Conservation (phyloP, 2,329 filamentous ascomycete genomes). For the Colletotrichum higginsianum region DNA sequence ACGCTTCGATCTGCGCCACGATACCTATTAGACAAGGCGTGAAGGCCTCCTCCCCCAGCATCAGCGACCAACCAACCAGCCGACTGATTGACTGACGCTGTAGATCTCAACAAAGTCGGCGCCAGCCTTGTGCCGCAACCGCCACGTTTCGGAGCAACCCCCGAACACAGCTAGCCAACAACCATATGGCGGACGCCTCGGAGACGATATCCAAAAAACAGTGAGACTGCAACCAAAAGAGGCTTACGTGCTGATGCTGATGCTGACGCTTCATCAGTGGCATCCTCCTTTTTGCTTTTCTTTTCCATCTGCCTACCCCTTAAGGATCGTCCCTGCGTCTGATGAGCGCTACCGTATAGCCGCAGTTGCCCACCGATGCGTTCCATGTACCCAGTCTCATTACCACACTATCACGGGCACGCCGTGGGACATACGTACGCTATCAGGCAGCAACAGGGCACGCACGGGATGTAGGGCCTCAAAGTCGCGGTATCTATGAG, state of each 20-base stretch:
- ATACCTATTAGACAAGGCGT: not conserved
- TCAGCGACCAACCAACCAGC: not conserved
- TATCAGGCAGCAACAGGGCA: not conserved
- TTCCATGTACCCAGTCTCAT: not conserved
- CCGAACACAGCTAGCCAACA: conserved; percentile 26
- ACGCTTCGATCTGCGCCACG: conserved; percentile 23
- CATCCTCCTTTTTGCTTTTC: not conserved
- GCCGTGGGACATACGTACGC: not conserved
- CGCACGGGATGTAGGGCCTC: conserved; percentile 6
- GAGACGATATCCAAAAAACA: conserved; percentile 7
- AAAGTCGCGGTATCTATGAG: conserved; percentile 8
- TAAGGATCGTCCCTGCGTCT: not conserved
- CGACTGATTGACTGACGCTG: conserved; percentile 10
- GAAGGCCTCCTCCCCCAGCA: conserved; percentile 1
- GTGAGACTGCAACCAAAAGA: conserved; percentile 10
- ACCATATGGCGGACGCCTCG: conserved; percentile 8
- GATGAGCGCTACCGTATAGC: not conserved
- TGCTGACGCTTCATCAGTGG: no score
- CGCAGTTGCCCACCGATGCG: not conserved
- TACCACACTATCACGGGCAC: not conserved
- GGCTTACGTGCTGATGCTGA: not conserved
- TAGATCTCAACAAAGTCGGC: no score
- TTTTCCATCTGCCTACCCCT: not conserved
- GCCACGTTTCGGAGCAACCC: conserved; percentile 18
- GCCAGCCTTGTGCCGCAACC: conserved; percentile 14